Evolutionary conservation across 148 eudicot species (phyloP).

Genomic region (Agrostemma githago): DNA sequence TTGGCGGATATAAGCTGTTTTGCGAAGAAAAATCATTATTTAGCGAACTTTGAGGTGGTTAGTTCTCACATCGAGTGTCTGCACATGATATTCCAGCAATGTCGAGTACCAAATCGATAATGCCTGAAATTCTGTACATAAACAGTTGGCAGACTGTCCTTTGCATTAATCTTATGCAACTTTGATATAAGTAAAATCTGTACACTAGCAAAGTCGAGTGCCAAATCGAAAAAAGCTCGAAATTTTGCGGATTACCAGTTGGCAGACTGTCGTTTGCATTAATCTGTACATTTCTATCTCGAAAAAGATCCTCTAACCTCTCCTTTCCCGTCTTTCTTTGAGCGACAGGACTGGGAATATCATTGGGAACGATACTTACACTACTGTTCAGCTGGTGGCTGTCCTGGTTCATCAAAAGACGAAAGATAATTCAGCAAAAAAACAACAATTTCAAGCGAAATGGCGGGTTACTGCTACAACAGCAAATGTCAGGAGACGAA

Average conservation of each 20-base stretch:
- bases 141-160: too few species aligned
- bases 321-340: not conserved
- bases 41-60: too few species aligned
- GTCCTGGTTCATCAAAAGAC: conserved; percentile 4
- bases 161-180: not conserved
- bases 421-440: conserved; percentile 19
- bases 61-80: too few species aligned
- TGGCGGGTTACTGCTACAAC: conserved; percentile 32
- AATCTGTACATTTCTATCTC: too few species aligned
- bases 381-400: conserved; percentile 20
- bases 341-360: conserved; percentile 21
- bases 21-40: too few species aligned
- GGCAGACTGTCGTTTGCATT: not conserved
- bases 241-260: not conserved
- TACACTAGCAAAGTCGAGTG: not conserved
- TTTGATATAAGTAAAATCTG: too few species aligned
- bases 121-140: too few species aligned
- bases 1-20: too few species aligned
- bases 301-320: not conserved
- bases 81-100: too few species aligned
- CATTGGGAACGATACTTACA: conserved; percentile 22
- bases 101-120: too few species aligned
- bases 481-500: conserved; percentile 29
- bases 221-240: not conserved
- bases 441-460: conserved; percentile 28